Base-by-base conservation (phyloP, 2,329 filamentous ascomycete genomes). In the Colletotrichum zoysiae region DNA sequence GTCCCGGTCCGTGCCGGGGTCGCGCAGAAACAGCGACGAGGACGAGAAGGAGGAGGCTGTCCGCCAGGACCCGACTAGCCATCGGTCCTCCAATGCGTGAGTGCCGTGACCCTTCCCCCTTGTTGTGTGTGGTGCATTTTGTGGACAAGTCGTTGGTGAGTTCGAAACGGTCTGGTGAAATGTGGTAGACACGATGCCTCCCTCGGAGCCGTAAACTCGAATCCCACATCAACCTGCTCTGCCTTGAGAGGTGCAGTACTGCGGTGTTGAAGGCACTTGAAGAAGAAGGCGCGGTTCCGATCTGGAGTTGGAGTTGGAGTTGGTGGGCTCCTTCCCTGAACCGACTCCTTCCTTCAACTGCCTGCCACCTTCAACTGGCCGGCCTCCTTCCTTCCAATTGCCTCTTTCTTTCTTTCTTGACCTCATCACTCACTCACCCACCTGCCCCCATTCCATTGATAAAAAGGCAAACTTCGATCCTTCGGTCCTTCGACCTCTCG, bases 21-120 rank as follows among this genome's bases (percentile, higher is more conserved):
- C 95, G 73, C 90, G 95, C 75, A 92, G 95, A 75, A 97, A 97
- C 79, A 98, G 95, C 65, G 93, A 98, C 79, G 93, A 95, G 76
- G 93, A 95, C 76, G 94, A 97, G 77, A 95, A 95, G 78, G 92
- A 95, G 78, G 90, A 92, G 76, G 89, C 91, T 74, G 89, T 92
- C 77, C 86, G 90, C 74, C 87, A 92, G 79, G 87, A 92, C 76
- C 86, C 89, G n/a, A 90, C 91, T 46, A 91, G 91, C 76, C 92
- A 93, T 78, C 88, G 93, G 67, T 90, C 92, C 59, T 91, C 89
- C 62, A 93, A 93, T 80, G 90, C 91, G 94, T 96, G 90, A 90
- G 94, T 95, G 58, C 26, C 23, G 20, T 44, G 20, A 18, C 53
- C 44, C 20, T 38, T 9, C 14, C 42, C 20, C 26, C 20, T 44